Evolutionary conservation across 306 rosid genomes (phyloP), one percentile per base, ranked within the genome.

Genomic region (Dalbergia cultrata): DNA sequence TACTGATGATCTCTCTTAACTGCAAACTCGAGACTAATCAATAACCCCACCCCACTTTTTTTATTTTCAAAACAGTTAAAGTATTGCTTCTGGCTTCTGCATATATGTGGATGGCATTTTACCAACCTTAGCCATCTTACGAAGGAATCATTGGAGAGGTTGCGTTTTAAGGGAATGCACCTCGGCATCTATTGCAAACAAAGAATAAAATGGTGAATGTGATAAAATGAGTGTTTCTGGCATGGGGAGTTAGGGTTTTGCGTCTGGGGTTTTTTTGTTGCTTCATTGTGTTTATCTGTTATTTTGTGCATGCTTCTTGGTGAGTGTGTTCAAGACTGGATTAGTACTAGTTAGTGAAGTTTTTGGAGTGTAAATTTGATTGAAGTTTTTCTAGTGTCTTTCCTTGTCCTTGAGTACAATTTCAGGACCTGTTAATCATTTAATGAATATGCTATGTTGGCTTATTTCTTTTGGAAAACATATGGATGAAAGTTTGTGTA

Each of bases 341-440:
- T 68, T 31, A 39, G 45, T 73, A 39, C 52, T 33, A 7, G 52
- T 50, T 73, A 39, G 59, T 43, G 10, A 59, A 59, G 44, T 68
- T 67, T 77, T 31, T 66, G 66, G 74, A 63, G 13, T 64, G 72
- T 61, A 44, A 67, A 61, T 67, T 73, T 83, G 75, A 65, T 11
- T 50, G 21, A n/a, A 44, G 70, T 54, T 13, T 66, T 74, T 62
- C 11, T 22, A 52, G 43, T 8, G 17, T 35, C 9, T 34, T 58
- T 61, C 19, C 10, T 13, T 61, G 58, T 37, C 41, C n/a, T n/a
- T 50, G 64, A 16, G 45, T 13, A n/a, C 61, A 50, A 52, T 50
- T 56, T 70, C 19, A 17, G 72, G 19, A 3, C 33, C 14, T 64
- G 33, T 8, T 56, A 18, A n/a, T 21, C 5, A 22, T 1, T n/a